Percentiles rank a stretch among this genome's conserved stretches.
phyloP scores from a whole-genome alignment of 2,329 filamentous ascomycete species.

The Neobulgaria alba region DNA sequence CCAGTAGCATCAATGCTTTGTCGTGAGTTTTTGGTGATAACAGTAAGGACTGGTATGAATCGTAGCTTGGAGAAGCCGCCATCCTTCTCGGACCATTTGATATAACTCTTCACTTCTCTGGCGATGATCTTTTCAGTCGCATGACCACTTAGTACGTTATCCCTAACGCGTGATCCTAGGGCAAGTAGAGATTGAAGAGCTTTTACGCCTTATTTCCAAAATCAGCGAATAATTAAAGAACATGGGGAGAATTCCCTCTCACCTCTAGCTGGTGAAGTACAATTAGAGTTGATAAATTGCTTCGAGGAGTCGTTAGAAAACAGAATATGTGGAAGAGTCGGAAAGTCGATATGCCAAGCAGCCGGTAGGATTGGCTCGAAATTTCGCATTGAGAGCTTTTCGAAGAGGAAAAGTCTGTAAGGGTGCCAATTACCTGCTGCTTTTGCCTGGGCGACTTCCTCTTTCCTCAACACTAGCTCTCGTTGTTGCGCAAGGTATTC shows the following conservation, averaged over 20 bases:
- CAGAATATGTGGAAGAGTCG: constrained; percentile 23
- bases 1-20: constrained; percentile 16
- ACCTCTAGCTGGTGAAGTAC: constrained; percentile 19
- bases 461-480: constrained; percentile 17
- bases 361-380: constrained; percentile 25
- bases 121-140: constrained; percentile 22
- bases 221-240: too few species aligned
- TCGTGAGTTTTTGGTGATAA: constrained; percentile 14
- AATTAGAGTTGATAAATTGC: constrained; percentile 23
- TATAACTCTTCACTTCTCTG: constrained; percentile 25
- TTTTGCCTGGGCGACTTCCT: constrained; percentile 20
- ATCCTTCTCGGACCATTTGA: constrained; percentile 29
- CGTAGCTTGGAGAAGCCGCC: constrained; percentile 23
- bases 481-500: constrained; percentile 25
- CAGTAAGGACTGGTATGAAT: constrained; percentile 25
- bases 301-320: constrained; percentile 21
- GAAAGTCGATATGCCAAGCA: constrained; percentile 25
- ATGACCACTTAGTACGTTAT: constrained; percentile 8
- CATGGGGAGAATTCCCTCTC: too few species aligned
- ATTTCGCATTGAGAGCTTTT: constrained; percentile 24
- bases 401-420: constrained; percentile 24
- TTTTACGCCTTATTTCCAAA: constrained; percentile 23
- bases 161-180: constrained; percentile 22
- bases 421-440: constrained; percentile 23
- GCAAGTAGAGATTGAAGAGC: constrained; percentile 24